A percentile compares a stretch with the other conserved stretches of the same genome.
phyloP scores from a whole-genome alignment of 129 eudicot species.

The Flaveria trinervia region DNA sequence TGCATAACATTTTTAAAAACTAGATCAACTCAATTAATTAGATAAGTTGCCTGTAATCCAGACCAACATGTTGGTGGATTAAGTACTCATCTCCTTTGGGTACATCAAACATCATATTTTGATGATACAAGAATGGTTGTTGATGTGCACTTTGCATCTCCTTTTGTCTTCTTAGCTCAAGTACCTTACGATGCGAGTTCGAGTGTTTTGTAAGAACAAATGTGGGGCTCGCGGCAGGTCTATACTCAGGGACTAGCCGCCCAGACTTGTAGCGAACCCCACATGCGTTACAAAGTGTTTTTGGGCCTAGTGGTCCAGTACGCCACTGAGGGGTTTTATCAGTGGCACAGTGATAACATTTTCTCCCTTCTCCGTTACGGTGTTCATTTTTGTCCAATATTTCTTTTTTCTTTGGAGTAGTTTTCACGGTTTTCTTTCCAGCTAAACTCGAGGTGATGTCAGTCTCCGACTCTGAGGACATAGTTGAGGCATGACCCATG shows the following conservation, averaged over 20 bases:
- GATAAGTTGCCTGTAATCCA: constrained; percentile 66
- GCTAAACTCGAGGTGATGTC: constrained; percentile 38
- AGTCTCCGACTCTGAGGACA: constrained; percentile 51
- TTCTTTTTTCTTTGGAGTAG: constrained; percentile 48
- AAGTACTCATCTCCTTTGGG: constrained; percentile 70
- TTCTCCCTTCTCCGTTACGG: constrained; percentile 48
- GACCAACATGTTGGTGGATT: constrained; percentile 84
- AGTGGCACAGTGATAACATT: constrained; percentile 85
- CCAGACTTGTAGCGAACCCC: constrained; percentile 95
- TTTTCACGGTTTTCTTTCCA: constrained; percentile 39
- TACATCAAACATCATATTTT: constrained; percentile 62
- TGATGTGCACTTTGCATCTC: constrained; percentile 52
- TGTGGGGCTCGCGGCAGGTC: constrained; percentile 97
- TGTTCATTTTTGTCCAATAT: constrained; percentile 24
- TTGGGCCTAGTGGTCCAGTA: constrained; percentile 94
- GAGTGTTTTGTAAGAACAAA: constrained; percentile 79
- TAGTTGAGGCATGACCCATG: neutral
- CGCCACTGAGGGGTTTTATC: constrained; percentile 99
- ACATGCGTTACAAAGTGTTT: constrained; percentile 89
- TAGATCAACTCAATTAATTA: constrained; percentile 32
- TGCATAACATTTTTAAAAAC: constrained; percentile 18
- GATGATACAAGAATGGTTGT: constrained; percentile 47
- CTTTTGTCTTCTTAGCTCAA: constrained; percentile 86
- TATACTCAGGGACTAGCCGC: constrained; percentile 80
- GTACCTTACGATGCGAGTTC: constrained; percentile 87